These are phyloP conservation scores for Amanita inopinata DNA, from an alignment of 768 basidiomycete genomes.

Conservation along the genomic window DNA sequence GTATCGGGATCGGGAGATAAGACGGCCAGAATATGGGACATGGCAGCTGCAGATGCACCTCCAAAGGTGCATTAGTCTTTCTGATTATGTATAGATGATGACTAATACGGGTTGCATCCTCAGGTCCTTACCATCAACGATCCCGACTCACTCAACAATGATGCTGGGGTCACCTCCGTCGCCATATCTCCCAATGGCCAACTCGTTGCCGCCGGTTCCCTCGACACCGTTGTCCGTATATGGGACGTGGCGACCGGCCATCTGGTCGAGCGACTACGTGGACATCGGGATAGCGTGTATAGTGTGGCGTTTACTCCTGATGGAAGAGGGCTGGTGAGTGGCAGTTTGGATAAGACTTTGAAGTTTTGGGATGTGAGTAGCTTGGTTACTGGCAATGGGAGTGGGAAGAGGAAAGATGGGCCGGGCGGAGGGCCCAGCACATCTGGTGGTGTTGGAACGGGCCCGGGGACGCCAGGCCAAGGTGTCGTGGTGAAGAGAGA, in stretches of 20 bases:
- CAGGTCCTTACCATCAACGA: constrained; percentile 42
- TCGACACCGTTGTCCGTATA: constrained; percentile 72
- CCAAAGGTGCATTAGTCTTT: constrained; percentile 1
- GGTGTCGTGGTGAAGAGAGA: constrained; percentile 28
- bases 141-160: constrained; percentile 36
- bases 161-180: constrained; percentile 69
- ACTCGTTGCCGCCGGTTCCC: constrained; percentile 55
- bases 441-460: constrained; percentile 5
- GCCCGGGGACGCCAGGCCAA: constrained; percentile 8
- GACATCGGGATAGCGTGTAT: constrained; percentile 81
- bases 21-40: constrained; percentile 40
- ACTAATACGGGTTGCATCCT: not conserved
- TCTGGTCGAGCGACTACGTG: constrained; percentile 65
- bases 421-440: no score
- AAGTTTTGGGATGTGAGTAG: constrained; percentile 84
- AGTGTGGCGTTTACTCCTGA: constrained; percentile 90
- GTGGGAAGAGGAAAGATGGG: constrained; percentile 10
- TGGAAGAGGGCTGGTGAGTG: constrained; percentile 83
- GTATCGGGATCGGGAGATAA: constrained; percentile 82
- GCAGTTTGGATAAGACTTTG: constrained; percentile 82
- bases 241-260: constrained; percentile 65
- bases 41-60: constrained; percentile 18
- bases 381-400: constrained; percentile 31
- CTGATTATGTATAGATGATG: not conserved
- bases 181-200: constrained; percentile 69